Evolutionary conservation across 805 yeast genomes (phyloP).

Genomic region (Kuraishia ogatae): DNA sequence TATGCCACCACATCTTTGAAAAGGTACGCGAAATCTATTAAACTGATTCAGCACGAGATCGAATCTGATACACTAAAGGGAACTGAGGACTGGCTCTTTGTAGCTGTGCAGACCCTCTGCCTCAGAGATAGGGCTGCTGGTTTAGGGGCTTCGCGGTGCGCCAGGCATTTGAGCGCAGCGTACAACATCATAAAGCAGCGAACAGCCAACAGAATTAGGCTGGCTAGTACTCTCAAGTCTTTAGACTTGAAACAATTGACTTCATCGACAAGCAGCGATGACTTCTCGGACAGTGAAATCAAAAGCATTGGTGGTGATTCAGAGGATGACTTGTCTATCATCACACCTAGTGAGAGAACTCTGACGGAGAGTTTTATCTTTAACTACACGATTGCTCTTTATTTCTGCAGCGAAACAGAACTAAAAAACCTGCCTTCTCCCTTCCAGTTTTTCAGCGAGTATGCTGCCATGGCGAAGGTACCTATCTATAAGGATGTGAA

Average conservation of each 20-base stretch:
- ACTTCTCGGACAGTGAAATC: constrained; percentile 1
- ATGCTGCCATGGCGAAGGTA: constrained; percentile 22
- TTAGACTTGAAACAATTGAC: not conserved
- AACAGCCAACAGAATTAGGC: constrained; percentile 1
- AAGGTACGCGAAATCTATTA: constrained; percentile 16
- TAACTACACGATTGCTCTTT: constrained; percentile 1
- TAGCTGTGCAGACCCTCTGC: constrained; percentile 27
- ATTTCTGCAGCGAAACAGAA: constrained; percentile 10
- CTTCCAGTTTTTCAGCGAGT: constrained; percentile 22
- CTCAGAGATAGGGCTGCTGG: constrained; percentile 23
- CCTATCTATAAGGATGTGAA: constrained; percentile 5
- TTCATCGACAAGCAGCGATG: not conserved
- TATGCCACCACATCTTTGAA: constrained; percentile 14
- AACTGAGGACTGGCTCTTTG: constrained; percentile 27
- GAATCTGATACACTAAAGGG: constrained; percentile 14
- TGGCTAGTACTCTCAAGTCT: not conserved
- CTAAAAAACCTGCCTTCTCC: constrained; percentile 31
- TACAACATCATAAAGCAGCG: constrained; percentile 22
- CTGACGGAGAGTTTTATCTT: constrained; percentile 26
- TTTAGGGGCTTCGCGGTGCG: constrained; percentile 18
- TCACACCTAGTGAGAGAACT: constrained; percentile 18
- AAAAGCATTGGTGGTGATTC: not conserved
- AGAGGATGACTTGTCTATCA: not conserved
- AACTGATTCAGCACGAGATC: constrained; percentile 16
- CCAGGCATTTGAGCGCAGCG: constrained; percentile 21